Percentiles rank a stretch among this genome's conserved stretches.
Conservation (phyloP, 805 yeast genomes). For the Millerozyma acaciae region DNA sequence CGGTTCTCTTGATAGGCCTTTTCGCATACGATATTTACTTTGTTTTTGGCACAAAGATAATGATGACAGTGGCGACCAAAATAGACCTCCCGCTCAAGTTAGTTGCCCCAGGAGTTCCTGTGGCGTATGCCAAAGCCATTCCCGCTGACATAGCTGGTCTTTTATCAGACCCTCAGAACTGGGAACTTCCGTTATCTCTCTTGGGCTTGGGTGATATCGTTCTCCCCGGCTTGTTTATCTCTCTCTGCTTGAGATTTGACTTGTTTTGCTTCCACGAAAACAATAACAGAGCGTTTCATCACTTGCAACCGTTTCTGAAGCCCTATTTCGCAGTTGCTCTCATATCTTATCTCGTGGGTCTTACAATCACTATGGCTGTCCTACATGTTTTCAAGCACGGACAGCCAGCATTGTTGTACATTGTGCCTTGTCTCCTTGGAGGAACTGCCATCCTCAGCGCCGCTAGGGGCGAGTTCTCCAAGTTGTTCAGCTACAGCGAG, state of each 20-base stretch:
- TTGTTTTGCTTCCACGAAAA: conserved; percentile 27
- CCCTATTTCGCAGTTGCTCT: conserved; percentile 47
- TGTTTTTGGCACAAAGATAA: conserved; percentile 59
- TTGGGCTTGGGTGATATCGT: conserved; percentile 68
- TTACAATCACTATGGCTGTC: conserved; percentile 40
- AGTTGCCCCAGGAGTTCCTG: conserved; percentile 33
- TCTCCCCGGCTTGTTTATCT: conserved; percentile 52
- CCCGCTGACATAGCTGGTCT: conserved; percentile 1
- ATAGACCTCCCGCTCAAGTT: conserved; percentile 55
- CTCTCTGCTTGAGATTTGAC: conserved; percentile 56
- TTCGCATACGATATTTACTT: conserved; percentile 64
- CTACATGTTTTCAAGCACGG: conserved; percentile 40
- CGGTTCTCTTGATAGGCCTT: conserved; percentile 43
- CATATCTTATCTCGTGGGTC: conserved; percentile 46
- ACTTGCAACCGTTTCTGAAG: conserved; percentile 31
- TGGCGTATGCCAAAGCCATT: background rate
- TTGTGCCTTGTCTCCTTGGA: conserved; percentile 46
- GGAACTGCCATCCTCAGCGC: conserved; percentile 31
- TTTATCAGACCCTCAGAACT: conserved; percentile 1
- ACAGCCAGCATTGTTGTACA: conserved; percentile 66
- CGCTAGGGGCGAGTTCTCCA: conserved; percentile 38
- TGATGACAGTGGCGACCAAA: conserved; percentile 58
- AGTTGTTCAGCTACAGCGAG: conserved; percentile 36
- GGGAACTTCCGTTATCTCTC: conserved; percentile 25
- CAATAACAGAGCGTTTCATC: conserved; percentile 34